Conservation (phyloP, 225 moss, liverwort and hornwort genomes). For the Marchantia paleacea region DNA sequence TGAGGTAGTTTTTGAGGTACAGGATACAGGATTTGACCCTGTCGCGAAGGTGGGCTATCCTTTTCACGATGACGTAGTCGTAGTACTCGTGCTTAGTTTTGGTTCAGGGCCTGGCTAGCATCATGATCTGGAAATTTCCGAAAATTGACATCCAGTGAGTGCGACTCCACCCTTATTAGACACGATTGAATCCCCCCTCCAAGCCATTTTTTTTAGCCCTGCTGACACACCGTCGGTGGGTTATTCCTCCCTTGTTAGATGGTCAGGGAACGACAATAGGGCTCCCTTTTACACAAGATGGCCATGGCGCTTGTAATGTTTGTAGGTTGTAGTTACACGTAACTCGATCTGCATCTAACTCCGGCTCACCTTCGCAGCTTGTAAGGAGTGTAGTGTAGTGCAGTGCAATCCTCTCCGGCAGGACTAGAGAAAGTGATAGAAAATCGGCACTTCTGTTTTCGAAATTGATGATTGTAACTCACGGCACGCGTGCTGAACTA, state of each 20-base stretch:
- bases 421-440: conserved; percentile 17
- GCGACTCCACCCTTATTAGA: conserved; percentile 17
- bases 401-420: neutral
- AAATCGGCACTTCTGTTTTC: neutral
- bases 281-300: neutral
- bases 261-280: conserved; percentile 15
- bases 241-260: neutral
- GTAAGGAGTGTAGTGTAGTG: conserved; percentile 2
- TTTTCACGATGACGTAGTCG: conserved; percentile 7
- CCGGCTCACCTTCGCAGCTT: neutral
- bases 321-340: neutral
- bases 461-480: neutral
- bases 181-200: conserved; percentile 1
- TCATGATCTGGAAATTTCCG: conserved; percentile 13
- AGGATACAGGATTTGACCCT: conserved; percentile 16
- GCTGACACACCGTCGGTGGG: neutral
- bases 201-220: neutral
- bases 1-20: neutral
- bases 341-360: conserved; percentile 1
- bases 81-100: conserved; percentile 10
- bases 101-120: conserved; percentile 22
- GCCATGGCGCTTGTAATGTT: neutral
- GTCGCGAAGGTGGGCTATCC: conserved; percentile 14
- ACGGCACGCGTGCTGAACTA: conserved; percentile 6
- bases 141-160: conserved; percentile 17